Evolutionary conservation across 1,139 yeast genomes (phyloP).

Genomic region (Yarrowia galli): DNA sequence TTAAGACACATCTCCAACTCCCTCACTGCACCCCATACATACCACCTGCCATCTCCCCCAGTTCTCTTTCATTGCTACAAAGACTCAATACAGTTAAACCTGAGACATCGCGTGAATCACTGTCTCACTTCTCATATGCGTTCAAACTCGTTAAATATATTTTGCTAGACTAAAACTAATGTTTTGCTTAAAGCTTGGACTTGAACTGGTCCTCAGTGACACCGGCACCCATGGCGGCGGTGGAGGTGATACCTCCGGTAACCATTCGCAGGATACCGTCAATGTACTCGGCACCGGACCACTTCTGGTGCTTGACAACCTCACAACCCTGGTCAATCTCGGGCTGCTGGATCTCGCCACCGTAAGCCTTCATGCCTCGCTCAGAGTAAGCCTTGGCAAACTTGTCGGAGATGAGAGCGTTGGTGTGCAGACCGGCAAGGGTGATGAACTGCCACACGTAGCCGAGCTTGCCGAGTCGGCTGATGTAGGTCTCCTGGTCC

Average conservation of each 20-base stretch:
- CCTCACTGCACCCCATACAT: too few species aligned
- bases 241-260: constrained; percentile 93
- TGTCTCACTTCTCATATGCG: not conserved
- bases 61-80: not conserved
- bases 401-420: constrained; percentile 89
- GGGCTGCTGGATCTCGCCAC: constrained; percentile 81
- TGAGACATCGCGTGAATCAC: too few species aligned
- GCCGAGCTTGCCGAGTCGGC: constrained; percentile 86
- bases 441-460: constrained; percentile 98
- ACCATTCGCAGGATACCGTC: constrained; percentile 89
- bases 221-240: constrained; percentile 99
- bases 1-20: too few species aligned
- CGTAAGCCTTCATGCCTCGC: constrained; percentile 96
- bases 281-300: constrained; percentile 99
- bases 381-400: constrained; percentile 80
- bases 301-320: constrained; percentile 96
- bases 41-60: not conserved
- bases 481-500: constrained; percentile 90
- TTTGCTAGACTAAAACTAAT: constrained; percentile 1
- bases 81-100: not conserved
- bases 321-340: constrained; percentile 92
- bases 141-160: constrained; percentile 30
- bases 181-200: constrained; percentile 45
- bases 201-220: constrained; percentile 97
- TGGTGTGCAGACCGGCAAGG: constrained; percentile 95